Percentiles rank a stretch among this genome's conserved stretches.
These are phyloP conservation scores for Entophlyctis luteolus DNA, from an alignment of 192 early-diverging fungal species.

Conservation along the genomic window DNA sequence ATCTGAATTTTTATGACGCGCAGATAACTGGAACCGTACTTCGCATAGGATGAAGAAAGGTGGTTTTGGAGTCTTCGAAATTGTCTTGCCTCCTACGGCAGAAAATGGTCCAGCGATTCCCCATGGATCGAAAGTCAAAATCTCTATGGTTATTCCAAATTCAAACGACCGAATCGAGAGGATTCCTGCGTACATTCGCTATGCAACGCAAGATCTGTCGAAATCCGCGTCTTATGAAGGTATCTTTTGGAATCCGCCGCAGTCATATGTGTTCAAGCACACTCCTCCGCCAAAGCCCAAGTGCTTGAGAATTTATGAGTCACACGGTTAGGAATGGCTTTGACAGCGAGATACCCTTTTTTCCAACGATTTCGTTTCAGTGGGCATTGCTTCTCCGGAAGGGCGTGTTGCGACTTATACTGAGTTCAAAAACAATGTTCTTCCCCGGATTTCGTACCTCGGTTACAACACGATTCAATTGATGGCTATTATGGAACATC, in stretches of 20 bases:
- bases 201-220: slow-evolving; percentile 80
- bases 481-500: slow-evolving; percentile 95
- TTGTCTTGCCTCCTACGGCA: slow-evolving; percentile 59
- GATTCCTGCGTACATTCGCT: slow-evolving; percentile 81
- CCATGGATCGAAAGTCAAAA: slow-evolving; percentile 77
- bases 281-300: slow-evolving; percentile 62
- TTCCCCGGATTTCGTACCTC: slow-evolving; percentile 79
- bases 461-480: slow-evolving; percentile 57
- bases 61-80: slow-evolving; percentile 79
- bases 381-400: slow-evolving; percentile 90
- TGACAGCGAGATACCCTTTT: neutral
- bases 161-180: slow-evolving; percentile 77
- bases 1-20: neutral
- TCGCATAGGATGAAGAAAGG: slow-evolving; percentile 75
- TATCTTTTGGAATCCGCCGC: slow-evolving; percentile 88
- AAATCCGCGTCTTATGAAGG: slow-evolving; percentile 82
- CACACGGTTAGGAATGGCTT: slow-evolving; percentile 66
- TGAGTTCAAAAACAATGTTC: slow-evolving; percentile 82
- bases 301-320: slow-evolving; percentile 82
- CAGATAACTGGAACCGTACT: slow-evolving; percentile 79
- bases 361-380: slow-evolving; percentile 48
- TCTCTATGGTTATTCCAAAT: slow-evolving; percentile 65
- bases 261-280: slow-evolving; percentile 75
- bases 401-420: slow-evolving; percentile 75
- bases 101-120: slow-evolving; percentile 67